Evolutionary conservation across 257 asterid genomes (phyloP), one percentile per base, ranked within the genome.

Genomic region (Dorcoceras hygrometricum): DNA sequence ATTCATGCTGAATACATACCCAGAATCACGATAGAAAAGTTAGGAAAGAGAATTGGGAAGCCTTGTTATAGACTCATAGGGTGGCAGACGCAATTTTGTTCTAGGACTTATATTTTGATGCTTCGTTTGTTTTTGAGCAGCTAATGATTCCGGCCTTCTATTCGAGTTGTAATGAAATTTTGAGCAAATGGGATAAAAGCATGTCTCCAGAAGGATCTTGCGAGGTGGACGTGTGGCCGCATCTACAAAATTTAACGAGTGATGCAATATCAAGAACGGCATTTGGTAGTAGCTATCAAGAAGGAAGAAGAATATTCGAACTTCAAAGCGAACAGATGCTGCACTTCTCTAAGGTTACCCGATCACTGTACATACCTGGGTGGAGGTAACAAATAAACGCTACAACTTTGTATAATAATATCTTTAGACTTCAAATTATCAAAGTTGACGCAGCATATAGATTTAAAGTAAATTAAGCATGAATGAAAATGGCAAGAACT

Each of bases 241-340:
- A 66, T 53, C 48, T 66, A 11, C 51, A 66, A n/a, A 51, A 3
- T 6, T 6, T 66, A 8, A 27, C 71, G 4, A 53, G 71, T 10
- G 71, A 66, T 28, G 71, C 71, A 8, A 66, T 54, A 14, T 66
- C 62, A 4, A 53, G 65, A 57, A 55, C 72, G 8, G 72, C 65
- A 2, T 67, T 67, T 23, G 72, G 72, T 1, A 67, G 72, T 18
- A 74, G 56, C 66, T 62, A 74, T 43, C 23, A 57, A 62, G 62
- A 74, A 23, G 78, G 77, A 6, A 67, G 68, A 24, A 67, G 10
- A 9, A 46, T 68, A 16, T 74, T 74, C 22, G 24, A 67, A 29
- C 78, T 74, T 39, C 74, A 74, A 28, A 62, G 9, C 10, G 74
- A 74, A 43, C 74, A 58, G 23, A 46, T 10, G 16, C 58, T 14